Percentiles rank a stretch among this genome's conserved stretches.
These are phyloP conservation scores for Penicillium sp. DNA, from an alignment of 2,329 filamentous ascomycete genomes.

Conservation along the genomic window DNA sequence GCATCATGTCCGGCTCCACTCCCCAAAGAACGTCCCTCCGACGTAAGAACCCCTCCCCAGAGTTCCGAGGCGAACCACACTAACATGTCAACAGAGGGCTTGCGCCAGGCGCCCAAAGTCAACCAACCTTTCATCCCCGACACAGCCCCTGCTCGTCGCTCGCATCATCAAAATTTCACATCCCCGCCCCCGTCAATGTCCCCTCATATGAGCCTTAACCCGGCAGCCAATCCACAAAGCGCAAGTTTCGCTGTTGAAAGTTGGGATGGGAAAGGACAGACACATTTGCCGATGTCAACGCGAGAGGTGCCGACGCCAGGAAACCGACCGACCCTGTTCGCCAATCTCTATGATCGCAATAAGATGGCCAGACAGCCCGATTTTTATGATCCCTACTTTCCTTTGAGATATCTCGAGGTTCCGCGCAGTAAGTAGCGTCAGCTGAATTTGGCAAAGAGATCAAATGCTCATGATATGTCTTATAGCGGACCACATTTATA, in stretches of 20 bases:
- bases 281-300: conserved; percentile 36
- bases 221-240: conserved; percentile 29
- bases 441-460: neutral
- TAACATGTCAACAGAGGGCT: conserved; percentile 30
- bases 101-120: conserved; percentile 38
- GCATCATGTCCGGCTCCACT: conserved; percentile 22
- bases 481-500: conserved; percentile 65
- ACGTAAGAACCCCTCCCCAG: conserved; percentile 12
- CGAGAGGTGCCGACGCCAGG: conserved; percentile 42
- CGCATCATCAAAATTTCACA: conserved; percentile 25
- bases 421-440: conserved; percentile 30
- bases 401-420: conserved; percentile 33
- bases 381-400: conserved; percentile 38
- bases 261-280: conserved; percentile 38
- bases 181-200: conserved; percentile 34
- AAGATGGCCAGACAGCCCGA: conserved; percentile 34
- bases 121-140: conserved; percentile 40
- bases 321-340: conserved; percentile 39
- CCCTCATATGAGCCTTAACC: conserved; percentile 24
- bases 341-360: conserved; percentile 21
- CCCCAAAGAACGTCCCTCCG: conserved; percentile 23
- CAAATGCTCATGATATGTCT: conserved; percentile 6
- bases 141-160: conserved; percentile 35
- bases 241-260: conserved; percentile 29
- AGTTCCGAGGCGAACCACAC: neutral